A percentile compares a stretch with the other conserved stretches of the same genome.
Evolutionary conservation across 257 asterid genomes (phyloP).

Genomic region (Nicotiana noctiflora): DNA sequence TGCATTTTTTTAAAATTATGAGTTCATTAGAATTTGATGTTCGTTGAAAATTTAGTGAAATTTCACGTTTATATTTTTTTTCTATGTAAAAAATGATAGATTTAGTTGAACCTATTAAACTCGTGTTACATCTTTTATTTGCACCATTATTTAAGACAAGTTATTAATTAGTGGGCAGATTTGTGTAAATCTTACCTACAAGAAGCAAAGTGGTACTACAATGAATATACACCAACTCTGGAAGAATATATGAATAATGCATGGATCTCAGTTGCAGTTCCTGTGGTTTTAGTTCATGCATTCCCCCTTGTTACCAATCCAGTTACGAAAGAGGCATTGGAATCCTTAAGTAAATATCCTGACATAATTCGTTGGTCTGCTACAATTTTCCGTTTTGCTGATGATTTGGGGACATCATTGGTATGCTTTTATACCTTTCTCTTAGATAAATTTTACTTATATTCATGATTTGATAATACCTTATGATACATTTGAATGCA

Average conservation of each 20-base stretch:
- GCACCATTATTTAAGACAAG: neutral
- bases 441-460: neutral
- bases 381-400: constrained; percentile 1
- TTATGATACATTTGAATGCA: too few species aligned
- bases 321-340: too few species aligned
- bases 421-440: constrained; percentile 8
- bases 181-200: constrained; percentile 18
- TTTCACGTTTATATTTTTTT: too few species aligned
- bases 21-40: too few species aligned
- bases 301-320: constrained; percentile 1
- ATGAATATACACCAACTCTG: constrained; percentile 21
- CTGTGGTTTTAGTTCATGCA: constrained; percentile 19
- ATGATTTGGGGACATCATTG: neutral
- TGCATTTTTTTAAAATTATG: too few species aligned
- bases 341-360: too few species aligned
- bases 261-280: constrained; percentile 32
- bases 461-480: neutral
- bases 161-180: constrained; percentile 29
- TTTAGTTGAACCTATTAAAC: too few species aligned
- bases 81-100: too few species aligned
- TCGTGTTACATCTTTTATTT: too few species aligned
- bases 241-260: constrained; percentile 35
- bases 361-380: constrained; percentile 8
- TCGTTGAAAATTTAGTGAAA: too few species aligned
- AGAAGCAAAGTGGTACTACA: constrained; percentile 36